Evolutionary conservation across 805 yeast species (phyloP).

Genomic region (Metschnikowia picachoensis): DNA sequence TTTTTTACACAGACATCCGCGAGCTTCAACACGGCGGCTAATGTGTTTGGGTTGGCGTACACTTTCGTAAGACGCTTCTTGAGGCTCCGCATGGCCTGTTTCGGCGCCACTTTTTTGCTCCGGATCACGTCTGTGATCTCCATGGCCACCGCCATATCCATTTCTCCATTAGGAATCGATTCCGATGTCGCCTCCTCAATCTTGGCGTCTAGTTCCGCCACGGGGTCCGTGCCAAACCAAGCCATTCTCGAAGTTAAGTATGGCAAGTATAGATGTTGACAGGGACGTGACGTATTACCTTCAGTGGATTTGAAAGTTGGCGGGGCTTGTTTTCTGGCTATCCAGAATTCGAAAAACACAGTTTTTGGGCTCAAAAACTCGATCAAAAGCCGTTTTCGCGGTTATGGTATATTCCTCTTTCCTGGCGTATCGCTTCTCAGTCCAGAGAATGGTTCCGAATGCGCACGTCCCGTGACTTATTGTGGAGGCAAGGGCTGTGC

Average conservation of each 20-base stretch:
- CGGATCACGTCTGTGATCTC: slow-evolving; percentile 87
- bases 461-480: not conserved
- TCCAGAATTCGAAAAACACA: no score
- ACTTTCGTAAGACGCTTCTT: slow-evolving; percentile 65
- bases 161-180: slow-evolving; percentile 87
- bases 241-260: slow-evolving; percentile 34
- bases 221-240: slow-evolving; percentile 44
- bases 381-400: no score
- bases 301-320: no score
- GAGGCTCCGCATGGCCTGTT: slow-evolving; percentile 79
- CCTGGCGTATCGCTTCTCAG: no score
- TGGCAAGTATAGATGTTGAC: not conserved
- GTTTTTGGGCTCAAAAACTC: no score
- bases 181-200: slow-evolving; percentile 81
- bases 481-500: slow-evolving; percentile 5
- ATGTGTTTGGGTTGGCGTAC: slow-evolving; percentile 71
- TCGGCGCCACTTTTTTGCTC: slow-evolving; percentile 72
- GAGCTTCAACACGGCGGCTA: slow-evolving; percentile 69
- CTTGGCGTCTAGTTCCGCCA: slow-evolving; percentile 51
- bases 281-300: no score
- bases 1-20: slow-evolving; percentile 87
- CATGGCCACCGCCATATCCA: slow-evolving; percentile 65
- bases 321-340: no score
- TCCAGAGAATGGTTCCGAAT: not conserved
- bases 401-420: no score